Evolutionary conservation across 1,139 yeast species (phyloP), one percentile per base, ranked within the genome.

Genomic region (Candida albicans): DNA sequence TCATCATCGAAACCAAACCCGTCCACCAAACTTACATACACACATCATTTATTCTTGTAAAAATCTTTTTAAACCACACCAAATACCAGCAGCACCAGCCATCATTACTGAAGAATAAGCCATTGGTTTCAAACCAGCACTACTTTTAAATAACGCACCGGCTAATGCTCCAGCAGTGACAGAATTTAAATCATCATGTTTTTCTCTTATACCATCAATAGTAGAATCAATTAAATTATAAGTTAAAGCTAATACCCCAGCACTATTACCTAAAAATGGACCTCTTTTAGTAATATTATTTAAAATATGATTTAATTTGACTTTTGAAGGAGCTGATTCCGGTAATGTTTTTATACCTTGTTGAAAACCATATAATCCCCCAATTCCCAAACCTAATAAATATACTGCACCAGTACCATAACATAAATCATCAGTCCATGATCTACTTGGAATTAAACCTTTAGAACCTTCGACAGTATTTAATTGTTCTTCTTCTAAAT

Each of bases 361-460:
- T 52, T 81, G 80, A 49, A 90, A 69, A 48, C 99, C 99, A 59
- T 83, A 86, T 12, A 84, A 71, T 49, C 99, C 99, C 65, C 99
- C 99, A 43, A 79, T 51, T 37, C 93, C 91, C 48, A 74, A 62
- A 42, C 93, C 96, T 37, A 86, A 57, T 56, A 93, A 75, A 64
- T 93, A 93, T 40, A 90, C 91, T 10, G 96, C 84, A 65, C 99
- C 99, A 10, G 99, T 87, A 56, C 99, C 99, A 68, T 95, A 93
- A 77, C 97, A 90, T 53, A 93, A 77, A 67, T 93, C 98, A 64
- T 93, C 99, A 12, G 91, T 80, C 96, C 97, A 93, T 58, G 95
- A 96, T 70, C 97, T 85, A 32, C 95, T 87, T 32, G 99, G 97
- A 54, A 93, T 79, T 48, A 93, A 67, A 48, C 96, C 96, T 61